Conservation (phyloP, 1,284 basidiomycete species). For the Papiliotrema laurentii region DNA sequence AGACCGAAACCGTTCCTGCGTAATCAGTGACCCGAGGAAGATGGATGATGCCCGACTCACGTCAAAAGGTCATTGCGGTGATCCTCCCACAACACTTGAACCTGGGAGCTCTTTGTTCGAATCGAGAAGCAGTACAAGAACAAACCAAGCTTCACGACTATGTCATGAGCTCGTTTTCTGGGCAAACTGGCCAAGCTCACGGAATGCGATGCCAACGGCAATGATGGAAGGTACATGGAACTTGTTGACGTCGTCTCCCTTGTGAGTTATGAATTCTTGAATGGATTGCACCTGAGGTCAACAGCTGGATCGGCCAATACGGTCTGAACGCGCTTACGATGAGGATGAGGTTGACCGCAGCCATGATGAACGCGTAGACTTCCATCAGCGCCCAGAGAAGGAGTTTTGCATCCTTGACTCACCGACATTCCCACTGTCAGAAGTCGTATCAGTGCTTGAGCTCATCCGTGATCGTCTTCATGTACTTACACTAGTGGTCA, state of each 20-base stretch:
- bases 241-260: constrained; percentile 56
- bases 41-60: constrained; percentile 40
- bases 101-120: constrained; percentile 76
- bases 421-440: constrained; percentile 25
- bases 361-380: constrained; percentile 63
- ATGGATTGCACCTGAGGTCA: constrained; percentile 63
- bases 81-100: constrained; percentile 90
- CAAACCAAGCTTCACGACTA: constrained; percentile 62
- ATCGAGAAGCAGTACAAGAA: constrained; percentile 83
- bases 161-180: too few relatives aligned
- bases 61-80: constrained; percentile 86
- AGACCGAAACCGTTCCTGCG: constrained; percentile 64
- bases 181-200: too few relatives aligned
- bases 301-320: neutral
- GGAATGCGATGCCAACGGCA: constrained; percentile 74
- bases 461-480: neutral
- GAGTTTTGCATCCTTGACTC: neutral
- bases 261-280: constrained; percentile 61
- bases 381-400: neutral
- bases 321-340: constrained; percentile 17
- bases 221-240: constrained; percentile 79
- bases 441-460: neutral
- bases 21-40: constrained; percentile 46
- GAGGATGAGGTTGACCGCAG: constrained; percentile 38
- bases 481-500: constrained; percentile 6